These are phyloP conservation scores for Globisporangium uncinulatum DNA, from an alignment of 352 stramenopile species.

Conservation along the genomic window DNA sequence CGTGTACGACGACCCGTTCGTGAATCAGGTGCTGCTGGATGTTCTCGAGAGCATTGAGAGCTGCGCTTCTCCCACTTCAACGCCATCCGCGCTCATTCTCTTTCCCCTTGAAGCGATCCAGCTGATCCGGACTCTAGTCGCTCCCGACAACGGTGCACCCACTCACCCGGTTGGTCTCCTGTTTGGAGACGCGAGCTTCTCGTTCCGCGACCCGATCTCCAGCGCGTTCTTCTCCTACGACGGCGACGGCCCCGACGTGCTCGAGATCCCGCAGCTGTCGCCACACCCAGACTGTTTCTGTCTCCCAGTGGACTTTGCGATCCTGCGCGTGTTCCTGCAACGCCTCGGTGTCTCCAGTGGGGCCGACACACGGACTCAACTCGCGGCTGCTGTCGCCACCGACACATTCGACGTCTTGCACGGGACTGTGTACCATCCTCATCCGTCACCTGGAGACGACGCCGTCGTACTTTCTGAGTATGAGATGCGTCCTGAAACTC, in stretches of 20 bases:
- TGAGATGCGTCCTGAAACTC: neutral
- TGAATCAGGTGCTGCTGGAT: constrained; percentile 37
- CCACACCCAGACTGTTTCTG: constrained; percentile 81
- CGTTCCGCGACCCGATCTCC: constrained; percentile 52
- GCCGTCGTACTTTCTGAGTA: neutral
- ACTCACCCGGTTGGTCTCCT: constrained; percentile 22
- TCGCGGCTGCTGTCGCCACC: constrained; percentile 33
- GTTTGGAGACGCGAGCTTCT: constrained; percentile 59
- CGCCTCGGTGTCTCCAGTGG: constrained; percentile 6
- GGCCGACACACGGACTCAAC: constrained; percentile 4
- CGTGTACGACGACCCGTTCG: constrained; percentile 29
- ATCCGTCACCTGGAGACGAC: neutral
- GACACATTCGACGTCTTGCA: constrained; percentile 79
- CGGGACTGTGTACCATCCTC: neutral
- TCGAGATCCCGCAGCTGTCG: constrained; percentile 70
- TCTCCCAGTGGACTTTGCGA: constrained; percentile 70
- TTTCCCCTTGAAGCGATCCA: constrained; percentile 64
- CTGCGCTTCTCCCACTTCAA: neutral
- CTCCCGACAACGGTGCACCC: neutral
- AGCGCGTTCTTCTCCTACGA: constrained; percentile 38
- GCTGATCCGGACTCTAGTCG: constrained; percentile 38
- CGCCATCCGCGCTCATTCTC: constrained; percentile 43
- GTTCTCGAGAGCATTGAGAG: constrained; percentile 21
- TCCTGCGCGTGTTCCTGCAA: constrained; percentile 43
- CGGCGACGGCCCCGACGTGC: constrained; percentile 2